phyloP scores from a whole-genome alignment of 192 early-diverging fungal genomes.

The Gigaspora rosea region DNA sequence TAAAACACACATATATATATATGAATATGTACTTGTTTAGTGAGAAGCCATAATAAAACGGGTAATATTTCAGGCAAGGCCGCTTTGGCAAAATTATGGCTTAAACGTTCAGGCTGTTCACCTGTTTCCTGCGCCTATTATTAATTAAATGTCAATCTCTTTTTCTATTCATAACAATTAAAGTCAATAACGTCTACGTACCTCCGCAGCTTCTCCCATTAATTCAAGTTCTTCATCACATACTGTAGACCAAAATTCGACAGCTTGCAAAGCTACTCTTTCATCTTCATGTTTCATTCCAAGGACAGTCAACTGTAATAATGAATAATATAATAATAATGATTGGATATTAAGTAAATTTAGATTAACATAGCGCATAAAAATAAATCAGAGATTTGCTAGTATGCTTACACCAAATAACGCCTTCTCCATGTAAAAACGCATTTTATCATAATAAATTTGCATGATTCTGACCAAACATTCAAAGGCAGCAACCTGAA shows the following conservation, averaged over 20 bases:
- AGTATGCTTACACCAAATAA: conserved; percentile 76
- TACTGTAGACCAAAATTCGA: conserved; percentile 99
- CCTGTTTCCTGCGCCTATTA: conserved; percentile 51
- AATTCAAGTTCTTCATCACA: conserved; percentile 93
- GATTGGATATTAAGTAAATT: neutral
- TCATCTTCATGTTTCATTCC: conserved; percentile 92
- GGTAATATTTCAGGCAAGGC: conserved; percentile 82
- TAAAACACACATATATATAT: conserved; percentile 1
- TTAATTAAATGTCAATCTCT: neutral
- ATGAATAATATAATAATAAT: neutral
- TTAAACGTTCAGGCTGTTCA: conserved; percentile 50
- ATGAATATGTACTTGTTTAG: conserved; percentile 64
- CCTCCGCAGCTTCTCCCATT: conserved; percentile 61
- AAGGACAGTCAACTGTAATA: conserved; percentile 73
- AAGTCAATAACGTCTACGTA: conserved; percentile 32
- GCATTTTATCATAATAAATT: conserved; percentile 96
- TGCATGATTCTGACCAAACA: conserved; percentile 97
- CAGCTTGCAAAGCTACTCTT: conserved; percentile 91
- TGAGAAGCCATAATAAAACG: conserved; percentile 84
- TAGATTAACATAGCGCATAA: conserved; percentile 7
- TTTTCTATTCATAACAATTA: neutral
- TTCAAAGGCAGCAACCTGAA: conserved; percentile 90
- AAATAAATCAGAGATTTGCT: neutral
- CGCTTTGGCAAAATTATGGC: conserved; percentile 77
- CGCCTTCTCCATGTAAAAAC: conserved; percentile 96